phyloP scores from a whole-genome alignment of 1,284 basidiomycete species.

The Sporisorium sorghi region DNA sequence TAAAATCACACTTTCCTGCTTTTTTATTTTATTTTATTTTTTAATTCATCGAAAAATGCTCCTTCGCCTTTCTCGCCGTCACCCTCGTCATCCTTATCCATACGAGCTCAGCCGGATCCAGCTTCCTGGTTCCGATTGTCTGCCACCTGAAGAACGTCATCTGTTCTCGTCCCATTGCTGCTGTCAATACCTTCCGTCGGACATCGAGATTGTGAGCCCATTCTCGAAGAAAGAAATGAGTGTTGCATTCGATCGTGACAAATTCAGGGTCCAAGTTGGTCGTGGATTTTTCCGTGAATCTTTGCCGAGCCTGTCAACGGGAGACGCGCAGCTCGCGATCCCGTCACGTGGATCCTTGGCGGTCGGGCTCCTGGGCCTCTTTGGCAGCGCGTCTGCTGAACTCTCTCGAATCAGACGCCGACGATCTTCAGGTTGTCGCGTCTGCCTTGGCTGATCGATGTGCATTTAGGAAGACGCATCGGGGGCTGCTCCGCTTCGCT shows the following conservation, averaged over 20 bases:
- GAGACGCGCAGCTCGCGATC: slow-evolving; percentile 27
- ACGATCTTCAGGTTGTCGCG: too few species aligned
- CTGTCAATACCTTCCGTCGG: too few species aligned
- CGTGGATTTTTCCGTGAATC: slow-evolving; percentile 5
- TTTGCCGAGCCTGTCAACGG: slow-evolving; percentile 18
- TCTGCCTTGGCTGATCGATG: too few species aligned
- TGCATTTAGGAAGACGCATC: too few species aligned
- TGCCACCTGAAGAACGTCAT: too few species aligned
- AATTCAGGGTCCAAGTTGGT: slow-evolving; percentile 28
- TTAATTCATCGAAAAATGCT: background rate
- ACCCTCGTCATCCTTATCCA: background rate
- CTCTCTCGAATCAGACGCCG: background rate
- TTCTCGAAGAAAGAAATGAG: background rate
- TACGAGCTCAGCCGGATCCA: background rate
- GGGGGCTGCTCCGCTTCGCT: too few species aligned
- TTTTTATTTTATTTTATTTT: background rate
- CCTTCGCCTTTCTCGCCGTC: background rate
- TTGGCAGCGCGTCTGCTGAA: background rate
- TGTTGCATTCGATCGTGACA: slow-evolving; percentile 8
- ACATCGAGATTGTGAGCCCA: too few species aligned
- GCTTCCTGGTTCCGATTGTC: background rate
- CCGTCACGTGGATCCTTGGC: slow-evolving; percentile 22
- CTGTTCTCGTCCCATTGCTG: too few species aligned
- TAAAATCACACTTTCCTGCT: slow-evolving; percentile 23
- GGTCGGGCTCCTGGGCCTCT: too few species aligned